Base-by-base conservation (phyloP, 768 basidiomycete species). In the Terana coerulea region DNA sequence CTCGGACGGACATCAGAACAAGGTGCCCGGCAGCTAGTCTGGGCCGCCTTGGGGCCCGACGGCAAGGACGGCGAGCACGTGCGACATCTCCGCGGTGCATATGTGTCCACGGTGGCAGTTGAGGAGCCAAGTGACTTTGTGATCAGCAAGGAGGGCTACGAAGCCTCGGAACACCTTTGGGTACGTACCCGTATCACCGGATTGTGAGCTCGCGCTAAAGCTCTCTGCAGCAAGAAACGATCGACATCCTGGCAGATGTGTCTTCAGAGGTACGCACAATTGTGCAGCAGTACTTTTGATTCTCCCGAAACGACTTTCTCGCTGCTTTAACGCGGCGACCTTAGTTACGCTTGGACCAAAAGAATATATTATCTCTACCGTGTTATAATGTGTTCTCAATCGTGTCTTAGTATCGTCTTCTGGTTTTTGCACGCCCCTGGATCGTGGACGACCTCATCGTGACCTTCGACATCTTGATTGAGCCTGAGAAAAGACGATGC, bases 1-100 rank as follows among this genome's bases (percentile, higher is more conserved):
- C 0, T 51, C 1, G 54, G 42, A 14, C 49, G 54, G 3, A 47
- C 51, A 4, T 31, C 50, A 5, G 55, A 56, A 28, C 47, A 61
- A 19, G 73, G 74, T 3, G 61, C 69, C 52, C 67, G 72, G 30
- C 66, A 66, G 17, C 57, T 75, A 15, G 59, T 70, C 3, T 69
- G 68, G 37, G 61, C 68, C 3, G 66, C 66, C 9, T 52, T 70
- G 24, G 65, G 61, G 25, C 61, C 56, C 12, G 46, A 47, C 30
- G 56, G 49, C 4, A 35, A 25, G 3, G 61, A 57, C 2, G 59
- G 60, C 33, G 51, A 46, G 31, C 50, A 56, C 31, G 30, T 36
- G 11, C n/a, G 19, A 15, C 36, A 11, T 10, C 59, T 63, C 22
- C 42, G 66, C 40, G 69, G 71, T n/a, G 58, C 55, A 47, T 71